A percentile compares a stretch with the other conserved stretches of the same genome.
Conservation (phyloP, 2,329 filamentous ascomycete genomes). For the Trichoderma guizhouense region DNA sequence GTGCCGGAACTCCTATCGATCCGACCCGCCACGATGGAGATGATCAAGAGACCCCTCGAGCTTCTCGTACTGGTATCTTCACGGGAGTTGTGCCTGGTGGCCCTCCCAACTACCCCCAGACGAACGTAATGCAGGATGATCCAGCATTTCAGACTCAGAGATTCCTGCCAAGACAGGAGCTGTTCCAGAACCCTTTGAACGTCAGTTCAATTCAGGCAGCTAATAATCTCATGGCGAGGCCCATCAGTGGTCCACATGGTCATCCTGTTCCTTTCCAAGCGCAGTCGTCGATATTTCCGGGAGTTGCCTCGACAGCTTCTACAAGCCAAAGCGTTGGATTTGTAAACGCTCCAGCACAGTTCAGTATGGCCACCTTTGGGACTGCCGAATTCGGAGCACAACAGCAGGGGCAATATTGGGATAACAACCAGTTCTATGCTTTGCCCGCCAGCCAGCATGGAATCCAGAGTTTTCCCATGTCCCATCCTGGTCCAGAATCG, state of each 20-base stretch:
- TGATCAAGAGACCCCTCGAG: constrained; percentile 11
- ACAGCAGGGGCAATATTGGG: neutral
- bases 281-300: neutral
- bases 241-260: neutral
- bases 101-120: neutral
- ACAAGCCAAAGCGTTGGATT: neutral
- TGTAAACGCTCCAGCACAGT: neutral
- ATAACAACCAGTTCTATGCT: neutral
- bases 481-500: neutral
- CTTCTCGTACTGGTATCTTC: neutral
- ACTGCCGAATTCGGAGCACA: neutral
- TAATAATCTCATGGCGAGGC: neutral
- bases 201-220: neutral
- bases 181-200: constrained; percentile 15
- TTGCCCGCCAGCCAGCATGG: constrained; percentile 6
- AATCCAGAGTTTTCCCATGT: neutral
- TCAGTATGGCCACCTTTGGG: neutral
- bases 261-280: neutral
- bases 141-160: neutral
- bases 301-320: neutral
- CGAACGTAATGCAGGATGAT: neutral
- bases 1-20: constrained; percentile 4
- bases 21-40: constrained; percentile 1
- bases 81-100: neutral
- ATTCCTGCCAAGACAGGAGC: neutral